Evolutionary conservation across 306 rosid species (phyloP), one percentile per base, ranked within the genome.

Genomic region (Castanea sativa): DNA sequence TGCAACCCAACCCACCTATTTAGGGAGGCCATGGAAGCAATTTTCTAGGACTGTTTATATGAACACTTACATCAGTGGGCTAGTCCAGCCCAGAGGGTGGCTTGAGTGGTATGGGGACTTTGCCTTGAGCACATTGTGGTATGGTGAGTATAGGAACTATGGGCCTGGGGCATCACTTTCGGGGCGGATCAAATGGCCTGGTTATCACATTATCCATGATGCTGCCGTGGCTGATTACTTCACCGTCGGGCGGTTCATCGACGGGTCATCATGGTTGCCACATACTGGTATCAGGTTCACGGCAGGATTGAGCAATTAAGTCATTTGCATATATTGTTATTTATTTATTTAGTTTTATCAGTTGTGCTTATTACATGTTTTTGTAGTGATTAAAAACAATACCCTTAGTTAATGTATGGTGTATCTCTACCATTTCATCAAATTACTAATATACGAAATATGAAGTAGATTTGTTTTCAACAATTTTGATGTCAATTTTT

Each of bases 31-130:
- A 0, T 93, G 98, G 98, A 93, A 93, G 78, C 85, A 76, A 21
- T 90, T 57, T 55, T 91, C 98, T 0, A 87, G 98, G 73, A 88
- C 98, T 0, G 97, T 93, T 27, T 93, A 68, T 43, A 67, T 93
- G 9, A 91, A 93, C 87, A 91, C 98, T 0, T 93, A 88, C 18
- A 83, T 93, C 97, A 86, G 93, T 63, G 87, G 83, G 13, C 78
- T 90, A 5, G 98, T 93, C 16, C 98, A 93, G 79, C 93, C 93
- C 10, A 76, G 86, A 67, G 98, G 98, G 51, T 93, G 98, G 94
- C 94, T 93, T 2, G 94, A 90, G 85, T 91, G 98, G 98, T 69
- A 78, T 18, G 98, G 97, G 2, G 69, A 91, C 80, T 93, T 93
- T 69, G 98, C 94, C 5, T 74, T 93, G 76, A 12, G 82, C 79